A percentile compares a stretch with the other conserved stretches of the same genome.
phyloP scores from a whole-genome alignment of 2,329 filamentous ascomycete species.

The Epichloe sylvatica region DNA sequence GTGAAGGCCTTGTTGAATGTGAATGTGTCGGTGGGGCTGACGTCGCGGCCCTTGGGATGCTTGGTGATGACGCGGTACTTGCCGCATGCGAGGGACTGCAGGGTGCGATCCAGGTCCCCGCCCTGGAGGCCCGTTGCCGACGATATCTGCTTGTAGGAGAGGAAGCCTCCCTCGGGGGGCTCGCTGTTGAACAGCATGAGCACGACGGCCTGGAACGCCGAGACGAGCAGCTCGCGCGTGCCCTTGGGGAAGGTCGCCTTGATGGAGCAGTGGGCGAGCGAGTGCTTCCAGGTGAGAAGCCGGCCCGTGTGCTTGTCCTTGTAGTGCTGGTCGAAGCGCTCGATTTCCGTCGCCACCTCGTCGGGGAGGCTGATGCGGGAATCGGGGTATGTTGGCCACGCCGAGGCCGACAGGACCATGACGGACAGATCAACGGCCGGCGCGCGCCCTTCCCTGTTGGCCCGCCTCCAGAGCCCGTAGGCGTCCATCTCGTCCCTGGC shows the following conservation, averaged over 20 bases:
- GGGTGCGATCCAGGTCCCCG: constrained; percentile 69
- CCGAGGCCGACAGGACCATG: constrained; percentile 76
- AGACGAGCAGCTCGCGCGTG: constrained; percentile 77
- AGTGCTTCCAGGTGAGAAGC: constrained; percentile 81
- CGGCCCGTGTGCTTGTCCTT: constrained; percentile 79
- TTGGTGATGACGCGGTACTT: constrained; percentile 76
- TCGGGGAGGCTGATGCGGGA: constrained; percentile 56
- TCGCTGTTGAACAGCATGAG: constrained; percentile 78
- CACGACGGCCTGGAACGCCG: constrained; percentile 82
- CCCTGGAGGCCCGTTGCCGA: constrained; percentile 61
- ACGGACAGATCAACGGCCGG: constrained; percentile 54
- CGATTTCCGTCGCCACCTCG: constrained; percentile 61
- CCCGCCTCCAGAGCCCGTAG: constrained; percentile 57
- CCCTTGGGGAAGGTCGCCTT: constrained; percentile 68
- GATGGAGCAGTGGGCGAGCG: constrained; percentile 79
- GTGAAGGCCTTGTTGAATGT: constrained; percentile 63
- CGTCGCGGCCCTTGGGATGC: constrained; percentile 70
- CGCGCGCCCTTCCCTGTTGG: constrained; percentile 30
- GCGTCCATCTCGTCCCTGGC: constrained; percentile 85
- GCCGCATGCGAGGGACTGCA: constrained; percentile 89
- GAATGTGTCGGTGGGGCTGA: constrained; percentile 69
- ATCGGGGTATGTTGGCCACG: constrained; percentile 88
- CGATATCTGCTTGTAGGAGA: constrained; percentile 65
- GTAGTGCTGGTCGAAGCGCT: constrained; percentile 76
- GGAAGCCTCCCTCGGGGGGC: constrained; percentile 34